Conservation (phyloP, 257 asterid genomes). For the Nicotiana knightiana region DNA sequence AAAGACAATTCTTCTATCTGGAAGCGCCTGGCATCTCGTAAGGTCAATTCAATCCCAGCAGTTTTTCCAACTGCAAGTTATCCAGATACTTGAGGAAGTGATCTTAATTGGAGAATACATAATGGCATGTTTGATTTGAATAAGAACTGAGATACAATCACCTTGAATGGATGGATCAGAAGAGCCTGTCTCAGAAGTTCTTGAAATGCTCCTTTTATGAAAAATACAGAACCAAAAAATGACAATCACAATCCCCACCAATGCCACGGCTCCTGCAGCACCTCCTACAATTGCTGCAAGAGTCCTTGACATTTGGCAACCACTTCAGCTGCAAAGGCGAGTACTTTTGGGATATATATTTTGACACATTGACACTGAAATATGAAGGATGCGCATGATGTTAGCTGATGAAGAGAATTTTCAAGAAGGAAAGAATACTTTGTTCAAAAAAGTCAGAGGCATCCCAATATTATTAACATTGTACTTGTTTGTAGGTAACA, state of each 20-base stretch:
- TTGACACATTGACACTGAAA: conserved; percentile 57
- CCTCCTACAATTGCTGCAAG: conserved; percentile 94
- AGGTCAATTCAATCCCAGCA: conserved; percentile 50
- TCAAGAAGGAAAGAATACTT: not conserved
- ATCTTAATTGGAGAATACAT: not conserved
- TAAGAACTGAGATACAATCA: conserved; percentile 11
- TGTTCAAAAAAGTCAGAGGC: not conserved
- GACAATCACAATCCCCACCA: conserved; percentile 47
- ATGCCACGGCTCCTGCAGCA: conserved; percentile 98
- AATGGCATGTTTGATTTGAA: not conserved
- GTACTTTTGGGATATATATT: conserved; percentile 18
- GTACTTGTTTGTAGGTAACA: not conserved
- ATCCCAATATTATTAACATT: not conserved
- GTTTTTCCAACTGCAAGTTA: conserved; percentile 49
- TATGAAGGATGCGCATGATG: not conserved
- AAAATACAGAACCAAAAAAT: conserved; percentile 53
- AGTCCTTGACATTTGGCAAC: conserved; percentile 85
- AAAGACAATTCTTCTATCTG: conserved; percentile 60
- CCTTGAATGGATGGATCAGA: conserved; percentile 82
- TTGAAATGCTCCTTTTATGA: conserved; percentile 41
- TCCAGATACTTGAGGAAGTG: conserved; percentile 11
- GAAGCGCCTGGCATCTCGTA: conserved; percentile 68
- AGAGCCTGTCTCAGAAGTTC: conserved; percentile 78
- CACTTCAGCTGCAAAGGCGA: conserved; percentile 41
- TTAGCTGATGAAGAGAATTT: not conserved